These are phyloP conservation scores for Halophytophthora batemanensis DNA, from an alignment of 352 stramenopile species.

Conservation along the genomic window DNA sequence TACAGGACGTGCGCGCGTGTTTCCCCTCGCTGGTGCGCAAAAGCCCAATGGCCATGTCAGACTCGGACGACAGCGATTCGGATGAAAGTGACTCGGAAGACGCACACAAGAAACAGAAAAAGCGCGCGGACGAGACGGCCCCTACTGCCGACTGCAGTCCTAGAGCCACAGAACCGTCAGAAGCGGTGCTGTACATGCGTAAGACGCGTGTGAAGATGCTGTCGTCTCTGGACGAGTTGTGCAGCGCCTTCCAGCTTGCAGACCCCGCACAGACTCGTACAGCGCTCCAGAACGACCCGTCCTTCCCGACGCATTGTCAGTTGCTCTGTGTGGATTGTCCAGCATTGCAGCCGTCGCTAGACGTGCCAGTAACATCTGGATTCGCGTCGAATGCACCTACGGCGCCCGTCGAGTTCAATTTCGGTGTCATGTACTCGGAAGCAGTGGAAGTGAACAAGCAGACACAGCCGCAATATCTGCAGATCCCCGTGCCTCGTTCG, in stretches of 20 bases:
- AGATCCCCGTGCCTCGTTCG: constrained; percentile 53
- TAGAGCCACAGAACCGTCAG: constrained; percentile 7
- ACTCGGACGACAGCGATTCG: constrained; percentile 36
- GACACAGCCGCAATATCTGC: constrained; percentile 30
- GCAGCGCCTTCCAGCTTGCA: constrained; percentile 35
- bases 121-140: constrained; percentile 15
- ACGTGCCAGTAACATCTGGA: too few relatives aligned
- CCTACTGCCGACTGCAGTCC: constrained; percentile 2
- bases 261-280: constrained; percentile 24
- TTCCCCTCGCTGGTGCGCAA: constrained; percentile 66
- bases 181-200: constrained; percentile 33
- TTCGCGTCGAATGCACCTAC: not conserved
- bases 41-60: constrained; percentile 32
- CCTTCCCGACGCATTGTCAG: constrained; percentile 26
- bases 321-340: constrained; percentile 63
- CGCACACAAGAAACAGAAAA: constrained; percentile 23
- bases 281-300: constrained; percentile 27
- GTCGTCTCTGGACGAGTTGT: constrained; percentile 32
- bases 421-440: constrained; percentile 62
- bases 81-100: constrained; percentile 30
- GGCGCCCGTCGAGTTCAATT: constrained; percentile 27
- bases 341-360: constrained; percentile 4
- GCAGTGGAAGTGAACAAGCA: constrained; percentile 10
- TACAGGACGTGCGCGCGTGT: constrained; percentile 48
- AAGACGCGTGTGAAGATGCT: constrained; percentile 43